phyloP scores from a whole-genome alignment of 2,329 filamentous ascomycete genomes.

The Fusarium napiforme region DNA sequence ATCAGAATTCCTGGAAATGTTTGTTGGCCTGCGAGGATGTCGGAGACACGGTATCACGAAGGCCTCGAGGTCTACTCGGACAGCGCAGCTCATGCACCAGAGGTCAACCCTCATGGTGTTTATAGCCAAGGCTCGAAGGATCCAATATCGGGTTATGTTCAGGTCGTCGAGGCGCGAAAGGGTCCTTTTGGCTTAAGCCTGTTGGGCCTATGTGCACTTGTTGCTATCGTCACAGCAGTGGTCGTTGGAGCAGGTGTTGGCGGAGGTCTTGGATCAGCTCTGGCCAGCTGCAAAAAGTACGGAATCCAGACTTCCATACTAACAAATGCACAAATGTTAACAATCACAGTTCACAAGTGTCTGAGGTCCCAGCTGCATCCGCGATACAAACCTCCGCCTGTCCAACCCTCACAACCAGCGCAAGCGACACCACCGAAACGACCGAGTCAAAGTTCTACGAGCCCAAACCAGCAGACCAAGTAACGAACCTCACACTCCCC shows the following conservation, averaged over 20 bases:
- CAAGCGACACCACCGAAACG: not conserved
- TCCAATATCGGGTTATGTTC: not conserved
- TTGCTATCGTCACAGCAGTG: constrained; percentile 3
- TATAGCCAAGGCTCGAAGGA: not conserved
- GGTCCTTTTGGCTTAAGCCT: constrained; percentile 3
- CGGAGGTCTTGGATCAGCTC: constrained; percentile 25
- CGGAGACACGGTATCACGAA: not conserved
- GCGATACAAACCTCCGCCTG: not conserved
- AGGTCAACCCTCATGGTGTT: not conserved
- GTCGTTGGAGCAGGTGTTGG: constrained; percentile 12
- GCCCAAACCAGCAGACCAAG: not conserved
- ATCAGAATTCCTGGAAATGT: rapidly evolving
- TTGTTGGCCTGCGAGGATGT: not conserved
- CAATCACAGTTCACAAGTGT: not conserved
- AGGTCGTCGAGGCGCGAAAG: not conserved
- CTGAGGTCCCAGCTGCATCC: not conserved
- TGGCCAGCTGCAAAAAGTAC: constrained; percentile 12
- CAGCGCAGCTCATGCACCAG: constrained; percentile 9
- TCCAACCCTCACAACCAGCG: not conserved
- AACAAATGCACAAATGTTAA: not conserved
- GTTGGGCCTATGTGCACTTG: not conserved
- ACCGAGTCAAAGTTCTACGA: not conserved
- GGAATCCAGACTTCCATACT: not conserved
- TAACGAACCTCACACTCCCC: constrained; percentile 4
- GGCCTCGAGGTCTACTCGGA: constrained; percentile 13